Percentiles rank a stretch among this genome's conserved stretches.
Conservation (phyloP, 1,284 basidiomycete genomes). For the Volvariella surrecta region DNA sequence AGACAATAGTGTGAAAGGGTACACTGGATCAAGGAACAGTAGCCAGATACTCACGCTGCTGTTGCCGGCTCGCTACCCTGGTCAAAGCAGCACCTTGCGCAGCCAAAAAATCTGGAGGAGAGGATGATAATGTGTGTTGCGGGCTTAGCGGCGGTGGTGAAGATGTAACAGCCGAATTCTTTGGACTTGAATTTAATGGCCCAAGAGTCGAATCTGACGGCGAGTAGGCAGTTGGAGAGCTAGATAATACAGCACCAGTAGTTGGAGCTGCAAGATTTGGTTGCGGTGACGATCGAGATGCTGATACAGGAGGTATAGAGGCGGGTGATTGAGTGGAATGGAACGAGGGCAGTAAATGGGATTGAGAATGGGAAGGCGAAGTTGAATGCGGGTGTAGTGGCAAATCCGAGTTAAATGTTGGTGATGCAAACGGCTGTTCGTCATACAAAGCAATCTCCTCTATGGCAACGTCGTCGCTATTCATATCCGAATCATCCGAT, state of each 20-base stretch:
- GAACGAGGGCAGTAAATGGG: conserved; percentile 2
- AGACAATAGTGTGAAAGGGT: no score
- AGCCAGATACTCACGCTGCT: no score
- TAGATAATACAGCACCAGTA: no score
- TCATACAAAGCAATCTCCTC: conserved; percentile 72
- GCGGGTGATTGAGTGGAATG: conserved; percentile 15
- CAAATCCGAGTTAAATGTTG: conserved; percentile 13
- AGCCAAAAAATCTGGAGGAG: background rate
- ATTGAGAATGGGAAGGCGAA: conserved; percentile 16
- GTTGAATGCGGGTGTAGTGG: conserved; percentile 18
- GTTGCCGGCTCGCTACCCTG: no score
- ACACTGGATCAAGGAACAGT: no score
- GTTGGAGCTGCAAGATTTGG: no score
- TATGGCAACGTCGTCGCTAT: conserved; percentile 66
- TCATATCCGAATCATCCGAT: conserved; percentile 45
- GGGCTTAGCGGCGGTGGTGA: conserved; percentile 9
- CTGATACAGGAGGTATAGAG: conserved; percentile 6
- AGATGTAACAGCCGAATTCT: no score
- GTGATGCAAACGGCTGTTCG: conserved; percentile 28
- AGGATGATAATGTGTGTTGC: conserved; percentile 1
- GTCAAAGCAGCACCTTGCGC: no score
- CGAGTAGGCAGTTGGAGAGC: no score
- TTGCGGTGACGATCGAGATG: conserved; percentile 9
- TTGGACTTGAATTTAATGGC: no score
- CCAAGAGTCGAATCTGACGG: no score